Evolutionary conservation across 331 rosid species (phyloP), one percentile per base, ranked within the genome.

Genomic region (Quercus tomentella): DNA sequence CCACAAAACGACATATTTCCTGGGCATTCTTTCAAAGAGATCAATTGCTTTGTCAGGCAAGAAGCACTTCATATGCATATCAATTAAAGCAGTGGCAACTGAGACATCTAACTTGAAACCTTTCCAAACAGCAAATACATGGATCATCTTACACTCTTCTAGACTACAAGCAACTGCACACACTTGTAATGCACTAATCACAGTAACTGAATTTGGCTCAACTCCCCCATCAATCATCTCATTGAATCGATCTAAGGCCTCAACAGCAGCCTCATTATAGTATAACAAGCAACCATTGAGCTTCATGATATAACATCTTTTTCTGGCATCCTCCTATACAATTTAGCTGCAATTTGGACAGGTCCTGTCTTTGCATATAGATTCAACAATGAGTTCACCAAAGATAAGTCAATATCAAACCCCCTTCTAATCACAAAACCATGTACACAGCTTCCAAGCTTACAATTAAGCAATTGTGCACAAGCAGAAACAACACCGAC

Each of bases 221-320:
- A 85, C 65, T 80, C 82, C 73, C 70, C 26, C 72, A 74, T 89
- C 81, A 73, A 86, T 72, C 97, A 92, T 94, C 83, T 89, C 79
- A 49, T 75, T 73, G 85, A 90, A 92, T 79, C 85, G 77, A 75
- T 79, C 76, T 60, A 92, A 62, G 31, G 94, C 94, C 57, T 75
- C 56, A 30, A 77, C 70, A 78, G 80, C 89, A 68, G 74, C 83
- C 68, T 93, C 97, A 60, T 92, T 89, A 51, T 85, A 52, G 93
- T 84, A 84, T 84, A 85, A 77, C 94, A 94, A 2, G 94, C 92
- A 71, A 92, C 76, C 90, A 94, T 89, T 65, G 97, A 85, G 88
- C 94, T 92, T 94, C 98, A 92, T 30, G 98, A 89, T 82, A 94
- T 66, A 25, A 94, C 75, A 88, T 94, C 97, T 83, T 84, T 87